phyloP scores from a whole-genome alignment of 2,329 filamentous ascomycete species.

The Aureobasidium zeae region DNA sequence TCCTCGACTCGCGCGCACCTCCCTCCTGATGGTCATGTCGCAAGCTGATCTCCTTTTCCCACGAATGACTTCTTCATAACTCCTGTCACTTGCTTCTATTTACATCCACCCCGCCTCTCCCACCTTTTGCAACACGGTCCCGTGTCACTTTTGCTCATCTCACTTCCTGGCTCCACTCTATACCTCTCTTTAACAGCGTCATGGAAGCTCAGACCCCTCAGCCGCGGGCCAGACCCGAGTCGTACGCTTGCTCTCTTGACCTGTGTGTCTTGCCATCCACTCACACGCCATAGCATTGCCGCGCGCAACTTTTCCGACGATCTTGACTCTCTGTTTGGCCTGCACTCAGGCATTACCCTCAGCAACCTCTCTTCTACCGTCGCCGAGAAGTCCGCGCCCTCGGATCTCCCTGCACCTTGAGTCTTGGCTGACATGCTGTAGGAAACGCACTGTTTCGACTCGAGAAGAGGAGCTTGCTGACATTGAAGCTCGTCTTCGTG shows the following conservation, averaged over 20 bases:
- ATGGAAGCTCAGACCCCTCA: constrained; percentile 9
- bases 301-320: constrained; percentile 79
- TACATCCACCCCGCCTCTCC: too few species aligned
- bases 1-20: too few species aligned
- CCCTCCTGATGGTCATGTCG: too few species aligned
- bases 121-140: too few species aligned
- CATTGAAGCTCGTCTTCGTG: constrained; percentile 72
- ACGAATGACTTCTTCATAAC: too few species aligned
- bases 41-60: too few species aligned
- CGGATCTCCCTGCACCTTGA: neutral
- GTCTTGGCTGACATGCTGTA: constrained; percentile 31
- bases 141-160: too few species aligned
- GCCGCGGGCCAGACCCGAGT: constrained; percentile 21
- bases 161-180: too few species aligned
- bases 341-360: constrained; percentile 64
- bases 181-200: too few species aligned
- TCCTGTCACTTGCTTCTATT: too few species aligned
- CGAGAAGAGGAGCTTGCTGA: constrained; percentile 74
- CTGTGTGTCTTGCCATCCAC: neutral
- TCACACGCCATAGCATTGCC: constrained; percentile 55
- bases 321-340: constrained; percentile 79
- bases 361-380: constrained; percentile 66
- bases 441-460: constrained; percentile 67
- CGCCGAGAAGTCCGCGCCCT: constrained; percentile 61
- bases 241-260: constrained; percentile 17